phyloP scores from a whole-genome alignment of 2,329 filamentous ascomycete genomes.

The Colletotrichum siamense region DNA sequence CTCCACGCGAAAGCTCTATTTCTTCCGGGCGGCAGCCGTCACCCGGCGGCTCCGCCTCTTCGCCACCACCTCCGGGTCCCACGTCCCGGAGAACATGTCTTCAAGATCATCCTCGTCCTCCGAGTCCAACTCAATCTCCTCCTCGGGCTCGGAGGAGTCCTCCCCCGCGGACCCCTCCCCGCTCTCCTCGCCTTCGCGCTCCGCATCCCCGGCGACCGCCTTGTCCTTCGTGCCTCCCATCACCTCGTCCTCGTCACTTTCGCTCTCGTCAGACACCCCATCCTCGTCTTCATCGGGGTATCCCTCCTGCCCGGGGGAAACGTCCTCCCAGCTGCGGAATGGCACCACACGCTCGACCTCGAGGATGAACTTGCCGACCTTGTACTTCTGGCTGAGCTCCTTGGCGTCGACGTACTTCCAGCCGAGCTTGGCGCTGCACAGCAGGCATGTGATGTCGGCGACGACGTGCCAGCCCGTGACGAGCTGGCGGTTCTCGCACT shows the following conservation, averaged over 20 bases:
- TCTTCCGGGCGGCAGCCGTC: conserved; percentile 22
- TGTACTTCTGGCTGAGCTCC: conserved; percentile 66
- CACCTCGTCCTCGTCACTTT: not conserved
- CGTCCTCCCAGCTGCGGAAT: conserved; percentile 60
- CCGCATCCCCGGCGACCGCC: conserved; percentile 13
- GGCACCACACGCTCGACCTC: conserved; percentile 64
- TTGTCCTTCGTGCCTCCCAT: not conserved
- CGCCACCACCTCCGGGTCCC: conserved; percentile 60
- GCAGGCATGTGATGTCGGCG: conserved; percentile 64
- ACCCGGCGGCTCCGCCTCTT: conserved; percentile 48
- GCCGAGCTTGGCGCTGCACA: conserved; percentile 63
- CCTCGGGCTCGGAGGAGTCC: conserved; percentile 24
- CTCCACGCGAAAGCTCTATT: not conserved
- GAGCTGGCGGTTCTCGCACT: conserved; percentile 60
- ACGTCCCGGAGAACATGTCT: conserved; percentile 67
- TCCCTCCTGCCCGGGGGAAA: conserved; percentile 15
- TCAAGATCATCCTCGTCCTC: conserved; percentile 72
- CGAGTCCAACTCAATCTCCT: conserved; percentile 62
- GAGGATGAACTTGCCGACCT: conserved; percentile 72
- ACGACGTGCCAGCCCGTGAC: conserved; percentile 69
- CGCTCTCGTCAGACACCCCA: not conserved
- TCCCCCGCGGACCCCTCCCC: not conserved
- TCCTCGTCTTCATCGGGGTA: not conserved
- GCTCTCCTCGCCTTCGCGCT: conserved; percentile 3
- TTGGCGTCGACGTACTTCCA: conserved; percentile 74